Evolutionary conservation across 768 basidiomycete species (phyloP).

Genomic region (Serpula lacrymans): DNA sequence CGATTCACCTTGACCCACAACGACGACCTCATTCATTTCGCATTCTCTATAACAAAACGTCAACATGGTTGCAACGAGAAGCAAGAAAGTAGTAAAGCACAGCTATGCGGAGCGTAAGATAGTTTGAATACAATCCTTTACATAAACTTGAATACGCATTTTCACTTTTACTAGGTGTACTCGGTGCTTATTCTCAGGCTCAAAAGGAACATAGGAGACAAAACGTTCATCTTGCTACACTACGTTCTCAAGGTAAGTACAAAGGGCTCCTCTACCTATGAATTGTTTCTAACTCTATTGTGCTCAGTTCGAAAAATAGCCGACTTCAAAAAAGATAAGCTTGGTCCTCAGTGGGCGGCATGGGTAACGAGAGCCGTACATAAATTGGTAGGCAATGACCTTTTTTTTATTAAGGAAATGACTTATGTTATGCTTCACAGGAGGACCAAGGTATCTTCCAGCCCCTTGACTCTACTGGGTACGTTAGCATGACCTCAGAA

Average conservation of each 20-base stretch:
- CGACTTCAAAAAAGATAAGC: constrained; percentile 37
- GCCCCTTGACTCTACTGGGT: constrained; percentile 31
- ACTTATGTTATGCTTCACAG: constrained; percentile 19
- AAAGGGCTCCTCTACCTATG: background rate
- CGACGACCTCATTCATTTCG: too few relatives aligned
- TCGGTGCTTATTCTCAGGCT: constrained; percentile 41
- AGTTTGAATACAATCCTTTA: background rate
- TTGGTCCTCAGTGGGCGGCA: constrained; percentile 47
- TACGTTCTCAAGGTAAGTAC: constrained; percentile 43
- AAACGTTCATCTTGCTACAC: constrained; percentile 41
- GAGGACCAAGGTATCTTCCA: constrained; percentile 43
- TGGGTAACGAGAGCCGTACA: constrained; percentile 46
- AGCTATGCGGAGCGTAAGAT: constrained; percentile 42
- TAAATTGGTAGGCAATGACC: constrained; percentile 34
- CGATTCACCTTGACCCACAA: too few relatives aligned
- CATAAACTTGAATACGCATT: background rate
- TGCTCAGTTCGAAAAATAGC: constrained; percentile 44
- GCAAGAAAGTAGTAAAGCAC: constrained; percentile 27
- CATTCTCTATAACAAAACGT: too few relatives aligned
- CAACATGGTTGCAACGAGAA: constrained; percentile 31
- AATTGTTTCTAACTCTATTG: background rate
- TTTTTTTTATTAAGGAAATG: background rate
- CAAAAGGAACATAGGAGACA: constrained; percentile 45
- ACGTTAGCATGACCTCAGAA: constrained; percentile 37
- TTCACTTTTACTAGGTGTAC: constrained; percentile 34